phyloP scores from a whole-genome alignment of 1,284 basidiomycete genomes.

The Cutaneotrichosporon curvatum region DNA sequence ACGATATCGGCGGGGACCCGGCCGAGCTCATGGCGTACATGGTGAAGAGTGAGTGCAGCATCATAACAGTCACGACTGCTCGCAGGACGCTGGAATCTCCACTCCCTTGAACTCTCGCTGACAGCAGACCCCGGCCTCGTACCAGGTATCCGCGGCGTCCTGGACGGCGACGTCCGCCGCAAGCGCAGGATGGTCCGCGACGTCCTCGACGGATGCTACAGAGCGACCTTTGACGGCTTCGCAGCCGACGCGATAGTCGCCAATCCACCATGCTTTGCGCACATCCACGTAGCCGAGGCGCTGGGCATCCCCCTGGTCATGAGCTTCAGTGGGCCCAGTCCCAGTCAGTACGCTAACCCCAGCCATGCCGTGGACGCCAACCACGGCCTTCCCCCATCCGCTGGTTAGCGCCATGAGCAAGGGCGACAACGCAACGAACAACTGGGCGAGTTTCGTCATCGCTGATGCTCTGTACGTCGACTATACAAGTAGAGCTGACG shows the following conservation, averaged over 20 bases:
- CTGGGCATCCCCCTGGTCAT: constrained; percentile 56
- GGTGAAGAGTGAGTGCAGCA: constrained; percentile 43
- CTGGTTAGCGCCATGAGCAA: constrained; percentile 54
- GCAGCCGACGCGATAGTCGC: constrained; percentile 59
- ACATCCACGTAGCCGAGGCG: constrained; percentile 60
- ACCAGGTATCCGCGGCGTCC: constrained; percentile 33
- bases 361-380: constrained; percentile 66
- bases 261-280: constrained; percentile 60
- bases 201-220: constrained; percentile 59
- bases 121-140: constrained; percentile 38
- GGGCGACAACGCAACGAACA: constrained; percentile 48
- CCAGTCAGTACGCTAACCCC: constrained; percentile 6
- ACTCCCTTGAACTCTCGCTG: no score
- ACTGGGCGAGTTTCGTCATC: constrained; percentile 55
- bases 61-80: no score
- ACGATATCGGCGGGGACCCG: constrained; percentile 40
- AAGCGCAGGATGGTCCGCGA: constrained; percentile 38
- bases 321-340: constrained; percentile 26
- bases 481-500: background rate
- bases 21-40: constrained; percentile 45
- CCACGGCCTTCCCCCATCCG: constrained; percentile 58
- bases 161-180: constrained; percentile 32
- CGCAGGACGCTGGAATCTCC: no score
- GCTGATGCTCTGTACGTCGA: constrained; percentile 50
- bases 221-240: constrained; percentile 52